These are phyloP conservation scores for Talinum fruticosum DNA, from an alignment of 148 eudicot species.

Conservation along the genomic window DNA sequence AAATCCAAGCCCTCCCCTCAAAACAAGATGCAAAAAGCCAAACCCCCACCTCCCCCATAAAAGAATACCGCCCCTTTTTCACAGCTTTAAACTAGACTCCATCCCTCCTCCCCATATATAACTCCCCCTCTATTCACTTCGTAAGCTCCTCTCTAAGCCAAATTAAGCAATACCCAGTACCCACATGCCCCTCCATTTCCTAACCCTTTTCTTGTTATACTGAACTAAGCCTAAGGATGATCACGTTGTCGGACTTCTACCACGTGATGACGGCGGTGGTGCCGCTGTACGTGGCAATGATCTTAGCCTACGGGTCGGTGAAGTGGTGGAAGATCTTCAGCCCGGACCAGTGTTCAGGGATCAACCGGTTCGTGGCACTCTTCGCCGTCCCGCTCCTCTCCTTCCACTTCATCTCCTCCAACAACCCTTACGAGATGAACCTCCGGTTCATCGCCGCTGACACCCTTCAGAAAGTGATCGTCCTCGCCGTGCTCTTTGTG, in stretches of 20 bases:
- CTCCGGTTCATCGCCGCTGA: conserved; percentile 79
- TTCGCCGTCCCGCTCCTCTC: conserved; percentile 90
- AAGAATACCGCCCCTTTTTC: background rate
- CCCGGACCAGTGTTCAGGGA: conserved; percentile 92
- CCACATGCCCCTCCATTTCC: conserved; percentile 34
- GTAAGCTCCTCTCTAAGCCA: background rate
- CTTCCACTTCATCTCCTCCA: conserved; percentile 80
- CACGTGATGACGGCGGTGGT: conserved; percentile 97
- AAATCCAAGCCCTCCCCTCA: conserved; percentile 14
- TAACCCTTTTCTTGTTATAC: conserved; percentile 16
- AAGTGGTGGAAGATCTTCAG: conserved; percentile 96
- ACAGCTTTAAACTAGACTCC: background rate
- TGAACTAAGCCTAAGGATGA: conserved; percentile 39
- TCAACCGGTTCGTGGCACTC: conserved; percentile 80
- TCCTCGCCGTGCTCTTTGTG: conserved; percentile 40
- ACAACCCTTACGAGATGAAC: conserved; percentile 84
- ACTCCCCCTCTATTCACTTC: background rate
- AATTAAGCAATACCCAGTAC: too few relatives aligned
- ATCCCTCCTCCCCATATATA: background rate
- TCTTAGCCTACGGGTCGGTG: conserved; percentile 83
- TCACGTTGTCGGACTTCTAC: conserved; percentile 67
- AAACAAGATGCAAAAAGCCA: conserved; percentile 17
- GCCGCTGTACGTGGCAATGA: conserved; percentile 94
- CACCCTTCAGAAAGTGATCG: conserved; percentile 69
- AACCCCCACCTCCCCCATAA: background rate